Evolutionary conservation across 2,329 filamentous ascomycete genomes (phyloP), one percentile per base, ranked within the genome.

Genomic region (Ceratocystis smalleyi): DNA sequence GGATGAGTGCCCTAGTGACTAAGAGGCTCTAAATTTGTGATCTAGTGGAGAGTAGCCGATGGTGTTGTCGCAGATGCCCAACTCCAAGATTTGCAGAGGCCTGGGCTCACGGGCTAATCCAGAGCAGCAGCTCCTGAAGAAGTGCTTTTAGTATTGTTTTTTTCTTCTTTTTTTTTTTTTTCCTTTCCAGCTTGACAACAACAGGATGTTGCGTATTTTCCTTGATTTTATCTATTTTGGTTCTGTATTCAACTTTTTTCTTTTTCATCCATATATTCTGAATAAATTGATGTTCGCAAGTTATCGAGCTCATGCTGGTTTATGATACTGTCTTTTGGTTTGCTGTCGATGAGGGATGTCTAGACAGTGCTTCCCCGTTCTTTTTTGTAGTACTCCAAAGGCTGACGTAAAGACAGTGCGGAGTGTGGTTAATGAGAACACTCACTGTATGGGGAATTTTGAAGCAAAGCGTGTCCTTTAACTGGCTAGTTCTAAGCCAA

Each of bases 1-100:
- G 69, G 89, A 95, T 74, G 92, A 97, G 73, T 87, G 82, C 69
- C 83, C 67, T 83, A 83, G 70, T 24, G 30, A n/a, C 7, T 54
- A 24, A 30, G 49, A 15, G 22, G 49, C 24, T 5, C 49, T 4
- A 30, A 27, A 54, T 24, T 24, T 5, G 24, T 27, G 19, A 10
- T 7, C 49, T 30, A 15, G 30, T 24, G 45, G 19, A 47, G 45
- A 47, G 35, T 47, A 22, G 45, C 17, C 6, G 45, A 15, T n/a
- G 17, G 45, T 47, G 45, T n/a, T 1, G 45, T n/a, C 2, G n/a
- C 19, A 22, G 45, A 47, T n/a, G 45, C 2, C 7, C 2, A 47
- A 10, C 45, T 22, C 5, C 1, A 15, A n/a, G 3, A 22, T 5
- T 3, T 22, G 7, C 19, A 8, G 17, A 47, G n/a, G 15, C 5